A percentile compares a stretch with the other conserved stretches of the same genome.
These are phyloP conservation scores for Aspergillus pseudoviridinutans DNA, from an alignment of 2,329 filamentous ascomycete genomes.

Conservation along the genomic window DNA sequence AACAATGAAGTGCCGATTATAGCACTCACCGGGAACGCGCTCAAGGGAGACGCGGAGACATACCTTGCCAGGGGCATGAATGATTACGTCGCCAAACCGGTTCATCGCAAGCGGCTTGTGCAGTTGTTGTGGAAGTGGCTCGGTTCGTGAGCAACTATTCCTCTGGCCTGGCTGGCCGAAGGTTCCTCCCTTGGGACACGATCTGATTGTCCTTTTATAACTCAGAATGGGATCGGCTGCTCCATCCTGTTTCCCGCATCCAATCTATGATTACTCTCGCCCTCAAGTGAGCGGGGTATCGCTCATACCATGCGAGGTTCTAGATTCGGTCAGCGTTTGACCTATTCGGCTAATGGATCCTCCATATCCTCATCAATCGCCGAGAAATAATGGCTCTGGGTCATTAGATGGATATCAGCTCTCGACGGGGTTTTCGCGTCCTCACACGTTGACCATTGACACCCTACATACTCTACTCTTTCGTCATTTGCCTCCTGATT, in stretches of 20 bases:
- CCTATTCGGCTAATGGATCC: background rate
- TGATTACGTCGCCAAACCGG: constrained; percentile 54
- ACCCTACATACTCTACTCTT: background rate
- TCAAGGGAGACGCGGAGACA: constrained; percentile 52
- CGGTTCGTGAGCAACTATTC: constrained; percentile 15
- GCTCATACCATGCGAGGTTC: background rate
- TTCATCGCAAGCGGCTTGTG: constrained; percentile 48
- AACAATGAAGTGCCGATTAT: constrained; percentile 47
- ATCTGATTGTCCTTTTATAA: background rate
- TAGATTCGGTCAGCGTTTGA: background rate
- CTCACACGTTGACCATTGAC: background rate
- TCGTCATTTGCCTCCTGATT: background rate
- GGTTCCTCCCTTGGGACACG: background rate
- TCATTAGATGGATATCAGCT: background rate
- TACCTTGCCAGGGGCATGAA: constrained; percentile 55
- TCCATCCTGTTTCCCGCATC: background rate
- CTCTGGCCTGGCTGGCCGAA: background rate
- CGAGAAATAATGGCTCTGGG: background rate
- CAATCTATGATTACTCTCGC: background rate
- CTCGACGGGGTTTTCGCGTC: background rate
- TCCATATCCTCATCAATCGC: background rate
- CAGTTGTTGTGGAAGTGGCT: constrained; percentile 41
- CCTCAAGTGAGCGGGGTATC: background rate
- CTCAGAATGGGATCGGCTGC: background rate
- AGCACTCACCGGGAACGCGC: constrained; percentile 54